Percentiles rank a stretch among this genome's conserved stretches.
phyloP scores from a whole-genome alignment of 1,139 yeast genomes.

The Lodderomyces pseudojiufengensis region DNA sequence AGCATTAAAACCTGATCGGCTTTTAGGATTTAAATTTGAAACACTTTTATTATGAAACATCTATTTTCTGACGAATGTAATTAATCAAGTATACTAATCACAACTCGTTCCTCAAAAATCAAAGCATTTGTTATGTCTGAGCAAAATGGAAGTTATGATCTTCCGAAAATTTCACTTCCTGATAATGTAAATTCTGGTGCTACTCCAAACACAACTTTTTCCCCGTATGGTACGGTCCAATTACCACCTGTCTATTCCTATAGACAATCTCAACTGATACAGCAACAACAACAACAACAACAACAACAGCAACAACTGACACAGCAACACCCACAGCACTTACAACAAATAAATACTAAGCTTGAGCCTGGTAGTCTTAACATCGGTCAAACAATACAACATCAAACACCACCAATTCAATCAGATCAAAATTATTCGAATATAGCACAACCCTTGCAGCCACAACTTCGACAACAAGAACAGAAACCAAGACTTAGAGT shows the following conservation, averaged over 20 bases:
- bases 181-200: not conserved
- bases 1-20: too few species aligned
- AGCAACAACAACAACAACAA: constrained; percentile 4
- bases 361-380: not conserved
- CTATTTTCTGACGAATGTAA: too few species aligned
- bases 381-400: constrained; percentile 1
- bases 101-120: too few species aligned
- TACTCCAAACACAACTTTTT: not conserved
- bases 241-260: constrained; percentile 8
- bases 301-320: constrained; percentile 5
- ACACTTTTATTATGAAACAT: too few species aligned
- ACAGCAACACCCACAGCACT: constrained; percentile 1
- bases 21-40: too few species aligned
- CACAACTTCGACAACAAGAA: constrained; percentile 2
- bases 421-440: not conserved
- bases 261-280: constrained; percentile 2
- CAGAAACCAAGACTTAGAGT: constrained; percentile 40
- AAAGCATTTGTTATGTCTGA: not conserved
- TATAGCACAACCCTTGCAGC: constrained; percentile 3
- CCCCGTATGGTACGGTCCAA: constrained; percentile 4
- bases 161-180: not conserved
- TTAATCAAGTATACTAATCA: too few species aligned
- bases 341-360: not conserved
- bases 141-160: not conserved
- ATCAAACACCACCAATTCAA: constrained; percentile 1